Base-by-base conservation (phyloP, 2,329 filamentous ascomycete species). In the Fusarium chlamydosporum region DNA sequence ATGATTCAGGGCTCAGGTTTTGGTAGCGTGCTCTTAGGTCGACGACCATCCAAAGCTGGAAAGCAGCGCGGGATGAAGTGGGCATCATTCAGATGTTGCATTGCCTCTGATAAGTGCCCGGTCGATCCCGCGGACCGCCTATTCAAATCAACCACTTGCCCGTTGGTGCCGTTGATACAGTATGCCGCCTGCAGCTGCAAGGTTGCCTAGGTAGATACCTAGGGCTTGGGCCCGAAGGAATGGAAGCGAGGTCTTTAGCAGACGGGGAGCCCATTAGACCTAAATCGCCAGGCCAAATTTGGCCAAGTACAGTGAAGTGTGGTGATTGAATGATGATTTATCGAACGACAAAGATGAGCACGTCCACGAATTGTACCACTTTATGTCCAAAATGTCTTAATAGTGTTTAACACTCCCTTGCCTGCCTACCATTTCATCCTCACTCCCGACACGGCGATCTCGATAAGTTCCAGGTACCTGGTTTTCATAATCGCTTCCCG, bases 161-260 rank as follows among this genome's bases (percentile, higher is more conserved):
- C 13, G 33, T 16, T 13, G 33, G 33, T 35, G 15, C 33, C 33
- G 6, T 34, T 20, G 41, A 37, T n/a, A 38, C 4, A 11, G 41
- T 9, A 43, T 43, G 15, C 23, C 23, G 23, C 23, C 41, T 43
- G 41, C 23, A 43, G 41, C 41, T 15, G 23, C 23, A 23, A 23
- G 23, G 23, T 23, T 23, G 23, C 23, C 26, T 34, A n/a, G n/a
- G n/a, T n/a, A n/a, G n/a, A n/a, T n/a, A 18, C 7, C 18, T 50
- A 62, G 56, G 53, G 29, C 45, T 35, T 37, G 47, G 38, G 34
- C 61, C 63, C 62, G 40, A 41, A 56, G 42, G 41, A 33, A 61
- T 26, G 63, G 67, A 70, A 40, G 50, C 51, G 47, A 70, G 34
- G 10, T 18, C 31, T 42, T 20, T 40, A 38, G 23, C 23, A 27